Evolutionary conservation across 805 yeast genomes (phyloP), one percentile per base, ranked within the genome.

Genomic region (Suhomyces xylopsoci): DNA sequence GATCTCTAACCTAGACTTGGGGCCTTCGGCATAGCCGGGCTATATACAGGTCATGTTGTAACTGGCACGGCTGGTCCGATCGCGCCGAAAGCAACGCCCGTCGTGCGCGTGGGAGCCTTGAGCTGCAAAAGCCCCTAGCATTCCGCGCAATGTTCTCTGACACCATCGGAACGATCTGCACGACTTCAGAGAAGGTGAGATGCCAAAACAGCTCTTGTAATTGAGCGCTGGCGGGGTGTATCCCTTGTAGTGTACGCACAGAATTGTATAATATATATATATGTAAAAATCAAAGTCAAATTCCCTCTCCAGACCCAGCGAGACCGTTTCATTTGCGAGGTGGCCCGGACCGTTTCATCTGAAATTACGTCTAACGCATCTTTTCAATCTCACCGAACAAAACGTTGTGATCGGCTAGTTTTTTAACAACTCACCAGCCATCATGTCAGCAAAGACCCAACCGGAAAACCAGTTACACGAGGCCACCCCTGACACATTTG

Each of bases 1-100:
- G 51, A 25, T 57, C 15, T 45, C 57, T 24, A 28, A 32, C 19
- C 30, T 54, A 51, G 55, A 52, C 40, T 17, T 49, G 25, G 44
- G 50, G 49, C 36, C 20, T 9, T 24, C 46, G 3, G n/a, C 26
- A 7, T 26, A 45, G 36, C 36, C 7, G 17, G 17, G 17, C 36
- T 32, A 32, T 32, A 32, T 28, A 12, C 32, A 28, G 32, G n/a
- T 12, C 7, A 3, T 4, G 32, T 28, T 28, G 32, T 28, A 28
- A 2, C 30, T 26, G 36, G 36, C 36, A 32, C 36, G 36, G 36
- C 36, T 32, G 36, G 36, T 7, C 36, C 36, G 32, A 12, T 12
- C 14, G 32, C 32, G 32, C 32, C 32, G 32, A 10, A 28, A 28
- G 32, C 32, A 28, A 10, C 30, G 12, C 14, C 32, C 32, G 17